These are phyloP conservation scores for Rhodotorula sp. DNA, from an alignment of 1,284 basidiomycete genomes.

Conservation along the genomic window DNA sequence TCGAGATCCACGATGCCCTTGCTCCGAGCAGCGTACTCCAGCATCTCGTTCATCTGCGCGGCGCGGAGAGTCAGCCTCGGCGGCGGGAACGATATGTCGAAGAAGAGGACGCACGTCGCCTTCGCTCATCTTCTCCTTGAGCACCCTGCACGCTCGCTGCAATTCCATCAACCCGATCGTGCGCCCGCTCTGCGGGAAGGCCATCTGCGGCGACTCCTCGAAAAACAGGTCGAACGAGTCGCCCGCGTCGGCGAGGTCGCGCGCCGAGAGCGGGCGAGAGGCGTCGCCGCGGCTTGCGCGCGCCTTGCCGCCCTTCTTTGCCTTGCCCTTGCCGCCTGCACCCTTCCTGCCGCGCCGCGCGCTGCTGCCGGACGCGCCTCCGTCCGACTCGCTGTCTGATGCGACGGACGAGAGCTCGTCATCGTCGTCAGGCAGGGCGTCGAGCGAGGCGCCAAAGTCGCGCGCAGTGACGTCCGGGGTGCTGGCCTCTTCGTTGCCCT, in stretches of 20 bases:
- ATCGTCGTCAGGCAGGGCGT: constrained; percentile 8
- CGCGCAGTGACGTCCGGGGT: not conserved
- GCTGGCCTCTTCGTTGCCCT: not conserved
- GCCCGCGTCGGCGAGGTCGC: constrained; percentile 36
- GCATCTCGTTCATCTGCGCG: constrained; percentile 43
- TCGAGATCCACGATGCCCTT: constrained; percentile 35
- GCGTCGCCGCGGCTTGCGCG: not conserved
- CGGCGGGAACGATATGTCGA: no score
- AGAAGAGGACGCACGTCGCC: constrained; percentile 37
- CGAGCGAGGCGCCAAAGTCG: constrained; percentile 1
- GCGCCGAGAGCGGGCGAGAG: constrained; percentile 13
- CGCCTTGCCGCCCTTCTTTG: not conserved
- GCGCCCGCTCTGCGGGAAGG: constrained; percentile 8
- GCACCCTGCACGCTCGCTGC: constrained; percentile 37
- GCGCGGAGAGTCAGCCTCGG: not conserved
- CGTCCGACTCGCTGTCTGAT: constrained; percentile 1
- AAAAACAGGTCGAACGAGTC: constrained; percentile 46
- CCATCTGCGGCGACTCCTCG: constrained; percentile 22
- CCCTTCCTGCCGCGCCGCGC: constrained; percentile 1
- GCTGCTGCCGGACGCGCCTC: not conserved
- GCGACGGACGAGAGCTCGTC: not conserved
- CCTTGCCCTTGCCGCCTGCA: not conserved
- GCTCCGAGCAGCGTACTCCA: constrained; percentile 40
- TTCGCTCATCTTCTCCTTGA: constrained; percentile 44
- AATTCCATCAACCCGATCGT: constrained; percentile 43